Base-by-base conservation (phyloP, 805 yeast genomes). In the Wickerhamomyces sydowiorum region DNA sequence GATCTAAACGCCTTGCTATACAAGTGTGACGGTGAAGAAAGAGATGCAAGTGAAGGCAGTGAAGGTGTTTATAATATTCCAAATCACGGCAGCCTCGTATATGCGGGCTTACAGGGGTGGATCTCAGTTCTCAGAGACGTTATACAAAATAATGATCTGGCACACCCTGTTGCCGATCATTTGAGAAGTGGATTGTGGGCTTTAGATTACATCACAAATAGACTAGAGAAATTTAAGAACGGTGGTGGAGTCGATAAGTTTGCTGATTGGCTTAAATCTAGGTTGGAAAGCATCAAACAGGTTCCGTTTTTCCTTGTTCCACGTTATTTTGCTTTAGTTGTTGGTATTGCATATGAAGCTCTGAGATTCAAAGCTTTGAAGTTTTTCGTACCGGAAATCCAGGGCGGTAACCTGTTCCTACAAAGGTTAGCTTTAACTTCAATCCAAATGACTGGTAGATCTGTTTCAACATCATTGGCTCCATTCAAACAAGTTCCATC, bases 21-120 rank as follows among this genome's bases (percentile, higher is more conserved):
- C 66, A 75, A 78, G 40, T 80, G 93, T 56, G 96, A 88, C 43
- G 75, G 83, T 12, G 99, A 91, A 62, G 99, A 91, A 61, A 68
- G 88, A 19, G 96, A 90, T 57, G 75, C 79, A 12, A 78, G 90
- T 50, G 73, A 64, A 19, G 95, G 96, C 6, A 52, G 61, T 8
- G 81, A 74, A 36, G 96, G 96, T 9, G 76, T 76, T 0, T 91
- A 93, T 62, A 60, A 64, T 38, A 70, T 91, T 37, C 97, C 98
- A 1, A 69, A 73, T 24, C 67, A 73, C 60, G 97, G 97, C 0
- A 67, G 68, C 14, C 66, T 90, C 36, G 83, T 80, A 0, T 91
- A 87, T 61, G 90, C 96, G 32, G 99, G 99, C 10, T 66, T 93
- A 19, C 95, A 88, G 61, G 98, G 99, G 1, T 91, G 96, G 96